Evolutionary conservation across 345 rosid species (phyloP), one percentile per base, ranked within the genome.

Genomic region (Citrus maxima): DNA sequence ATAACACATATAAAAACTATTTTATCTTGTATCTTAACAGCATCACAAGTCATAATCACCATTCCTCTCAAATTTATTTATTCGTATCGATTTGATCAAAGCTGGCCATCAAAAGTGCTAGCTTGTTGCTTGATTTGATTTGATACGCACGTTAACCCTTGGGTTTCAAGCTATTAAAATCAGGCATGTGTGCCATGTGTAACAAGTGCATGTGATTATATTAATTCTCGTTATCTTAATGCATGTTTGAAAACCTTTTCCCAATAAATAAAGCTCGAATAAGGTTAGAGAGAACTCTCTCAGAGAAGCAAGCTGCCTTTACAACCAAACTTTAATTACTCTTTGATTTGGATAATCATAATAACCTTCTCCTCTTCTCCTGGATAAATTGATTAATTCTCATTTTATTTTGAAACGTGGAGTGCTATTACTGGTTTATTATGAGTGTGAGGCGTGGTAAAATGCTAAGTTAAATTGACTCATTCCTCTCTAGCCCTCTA

Each of bases 281-380:
- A 70, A 22, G 22, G 58, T 42, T 42, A 25, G 3, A 28, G 28
- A 28, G 28, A 16, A 40, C 49, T 74, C 66, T 64, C 34, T 38
- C n/a, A 3, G 32, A 62, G 19, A 71, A 71, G 76, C 51, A 71
- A 71, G 76, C 51, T 64, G 72, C 54, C 73, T 66, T 73, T 67
- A n/a, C 62, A 58, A 3, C 49, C 28, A 60, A 61, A 10, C 35
- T 35, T 56, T 27, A 32, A 25, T n/a, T 37, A 46, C 21, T 55
- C 27, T 18, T 46, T 21, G 12, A 24, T 69, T 25, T 40, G 62
- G 59, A 27, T 42, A 27, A 62, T 42, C 60, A 63, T 49, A 18
- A 27, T 42, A 5, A 62, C 27, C 70, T 63, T 49, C 19, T 5
- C 68, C 30, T 19, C 40, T 40, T 10, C 46, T 40, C 49, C 14